These are phyloP conservation scores for Ophiostoma perfectum DNA, from an alignment of 2,329 filamentous ascomycete species.

Conservation along the genomic window DNA sequence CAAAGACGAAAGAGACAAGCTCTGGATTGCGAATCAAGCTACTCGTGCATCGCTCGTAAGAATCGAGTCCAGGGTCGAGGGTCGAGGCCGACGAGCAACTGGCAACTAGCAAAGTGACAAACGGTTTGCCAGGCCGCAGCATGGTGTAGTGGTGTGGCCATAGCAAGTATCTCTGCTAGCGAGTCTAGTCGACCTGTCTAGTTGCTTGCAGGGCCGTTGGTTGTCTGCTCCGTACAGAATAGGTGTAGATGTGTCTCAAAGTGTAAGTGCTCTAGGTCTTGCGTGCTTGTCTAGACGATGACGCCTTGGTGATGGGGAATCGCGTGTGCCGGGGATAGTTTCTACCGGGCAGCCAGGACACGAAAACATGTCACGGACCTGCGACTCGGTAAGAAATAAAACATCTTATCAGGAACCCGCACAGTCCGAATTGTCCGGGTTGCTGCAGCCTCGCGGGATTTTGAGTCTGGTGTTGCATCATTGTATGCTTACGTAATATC, in stretches of 20 bases:
- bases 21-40: not conserved
- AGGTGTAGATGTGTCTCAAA: too few species aligned
- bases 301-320: constrained; percentile 21
- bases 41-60: not conserved
- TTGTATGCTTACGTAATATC: not conserved
- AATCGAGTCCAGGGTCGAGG: too few species aligned
- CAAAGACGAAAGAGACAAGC: not conserved
- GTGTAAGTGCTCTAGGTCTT: not conserved
- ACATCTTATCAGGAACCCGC: not conserved
- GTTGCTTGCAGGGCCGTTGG: too few species aligned
- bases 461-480: not conserved
- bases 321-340: constrained; percentile 14
- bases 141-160: too few species aligned
- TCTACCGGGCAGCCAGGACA: not conserved
- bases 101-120: too few species aligned
- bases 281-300: constrained; percentile 15
- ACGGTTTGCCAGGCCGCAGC: too few species aligned
- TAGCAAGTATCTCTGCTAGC: too few species aligned
- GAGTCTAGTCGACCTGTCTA: too few species aligned
- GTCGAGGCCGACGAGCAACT: too few species aligned
- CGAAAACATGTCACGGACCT: not conserved
- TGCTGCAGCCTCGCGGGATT: not conserved
- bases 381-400: not conserved
- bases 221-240: too few species aligned
- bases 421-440: not conserved